Conservation (phyloP, 352 stramenopile species). For the Pythium oligandrum region DNA sequence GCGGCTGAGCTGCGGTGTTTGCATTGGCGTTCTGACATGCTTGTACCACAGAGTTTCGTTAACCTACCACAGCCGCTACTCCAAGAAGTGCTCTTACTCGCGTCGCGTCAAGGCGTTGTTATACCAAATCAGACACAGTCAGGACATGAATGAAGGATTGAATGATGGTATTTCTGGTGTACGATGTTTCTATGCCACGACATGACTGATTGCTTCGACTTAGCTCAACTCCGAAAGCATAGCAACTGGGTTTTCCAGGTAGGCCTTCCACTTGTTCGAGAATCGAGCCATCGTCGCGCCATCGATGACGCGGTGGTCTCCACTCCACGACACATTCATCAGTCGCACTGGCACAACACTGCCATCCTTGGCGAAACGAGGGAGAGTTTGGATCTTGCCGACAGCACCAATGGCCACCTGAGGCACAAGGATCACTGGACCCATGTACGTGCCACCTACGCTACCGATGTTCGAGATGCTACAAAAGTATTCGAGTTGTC, state of each 20-base stretch:
- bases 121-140: slow-evolving; percentile 49
- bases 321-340: slow-evolving; percentile 97
- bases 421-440: slow-evolving; percentile 92
- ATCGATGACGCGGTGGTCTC: slow-evolving; percentile 98
- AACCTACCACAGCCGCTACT: slow-evolving; percentile 51
- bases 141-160: slow-evolving; percentile 3
- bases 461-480: slow-evolving; percentile 92
- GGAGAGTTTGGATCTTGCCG: slow-evolving; percentile 94
- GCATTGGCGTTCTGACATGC: slow-evolving; percentile 1
- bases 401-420: slow-evolving; percentile 97
- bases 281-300: slow-evolving; percentile 97
- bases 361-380: slow-evolving; percentile 88
- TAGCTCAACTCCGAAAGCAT: slow-evolving; percentile 91
- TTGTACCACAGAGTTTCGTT: slow-evolving; percentile 42
- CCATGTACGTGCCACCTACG: slow-evolving; percentile 98
- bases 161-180: slow-evolving; percentile 3
- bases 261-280: slow-evolving; percentile 95
- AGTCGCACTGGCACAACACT: slow-evolving; percentile 85
- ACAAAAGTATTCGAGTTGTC: neutral
- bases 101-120: slow-evolving; percentile 55
- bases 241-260: slow-evolving; percentile 91
- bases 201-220: slow-evolving; percentile 10
- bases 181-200: neutral
- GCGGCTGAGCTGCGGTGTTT: neutral
- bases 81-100: slow-evolving; percentile 67